Evolutionary conservation across 805 yeast genomes (phyloP).

Genomic region (Clavispora fructus): DNA sequence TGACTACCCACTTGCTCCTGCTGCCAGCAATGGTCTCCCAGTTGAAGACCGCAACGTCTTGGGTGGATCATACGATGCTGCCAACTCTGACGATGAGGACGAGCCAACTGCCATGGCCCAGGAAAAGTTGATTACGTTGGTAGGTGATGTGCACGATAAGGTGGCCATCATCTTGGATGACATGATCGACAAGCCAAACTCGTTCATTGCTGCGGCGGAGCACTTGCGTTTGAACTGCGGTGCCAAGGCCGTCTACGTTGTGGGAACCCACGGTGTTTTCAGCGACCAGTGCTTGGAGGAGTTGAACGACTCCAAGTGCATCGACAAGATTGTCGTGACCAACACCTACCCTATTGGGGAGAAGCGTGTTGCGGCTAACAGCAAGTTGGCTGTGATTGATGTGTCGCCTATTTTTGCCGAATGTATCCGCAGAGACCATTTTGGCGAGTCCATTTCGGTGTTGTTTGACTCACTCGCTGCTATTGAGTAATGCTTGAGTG

Average conservation of each 20-base stretch:
- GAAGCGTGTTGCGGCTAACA: constrained; percentile 48
- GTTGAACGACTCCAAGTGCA: constrained; percentile 70
- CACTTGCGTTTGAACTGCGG: constrained; percentile 95
- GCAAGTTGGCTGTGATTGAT: constrained; percentile 79
- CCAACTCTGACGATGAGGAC: constrained; percentile 84
- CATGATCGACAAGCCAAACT: constrained; percentile 92
- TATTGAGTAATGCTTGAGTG: constrained; percentile 22
- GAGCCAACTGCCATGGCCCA: constrained; percentile 55
- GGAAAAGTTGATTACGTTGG: constrained; percentile 91
- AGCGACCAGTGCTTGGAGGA: constrained; percentile 80
- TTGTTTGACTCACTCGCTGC: constrained; percentile 82
- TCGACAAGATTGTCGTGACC: constrained; percentile 90
- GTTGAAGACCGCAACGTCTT: constrained; percentile 48
- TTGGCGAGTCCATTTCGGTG: constrained; percentile 94
- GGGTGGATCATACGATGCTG: constrained; percentile 76
- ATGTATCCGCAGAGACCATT: constrained; percentile 97
- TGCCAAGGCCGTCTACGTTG: constrained; percentile 81
- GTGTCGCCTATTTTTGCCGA: constrained; percentile 95
- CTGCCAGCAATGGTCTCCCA: neutral
- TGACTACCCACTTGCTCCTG: constrained; percentile 40
- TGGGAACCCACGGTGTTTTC: constrained; percentile 95
- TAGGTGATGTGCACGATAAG: constrained; percentile 89
- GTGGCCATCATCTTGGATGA: constrained; percentile 95
- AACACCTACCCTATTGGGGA: constrained; percentile 88
- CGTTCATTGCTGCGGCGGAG: constrained; percentile 97